phyloP scores from a whole-genome alignment of 192 early-diverging fungal genomes.

The Kappamyces sp. region DNA sequence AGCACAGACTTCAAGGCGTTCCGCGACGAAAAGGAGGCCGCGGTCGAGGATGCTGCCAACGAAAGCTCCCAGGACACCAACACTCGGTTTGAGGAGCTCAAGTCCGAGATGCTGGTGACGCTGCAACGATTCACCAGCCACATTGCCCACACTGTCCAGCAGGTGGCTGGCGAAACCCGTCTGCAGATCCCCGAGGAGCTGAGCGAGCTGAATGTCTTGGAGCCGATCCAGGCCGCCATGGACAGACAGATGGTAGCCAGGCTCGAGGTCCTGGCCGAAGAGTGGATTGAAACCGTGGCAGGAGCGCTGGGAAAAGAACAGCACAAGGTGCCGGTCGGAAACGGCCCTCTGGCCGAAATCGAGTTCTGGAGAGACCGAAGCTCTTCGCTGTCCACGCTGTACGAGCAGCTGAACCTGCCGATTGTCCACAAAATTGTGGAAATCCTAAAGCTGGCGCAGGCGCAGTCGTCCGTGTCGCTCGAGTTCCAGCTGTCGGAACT shows the following conservation, averaged over 20 bases:
- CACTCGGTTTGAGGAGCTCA: constrained; percentile 19
- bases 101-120: constrained; percentile 37
- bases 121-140: constrained; percentile 51
- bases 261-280: constrained; percentile 45
- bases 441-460: constrained; percentile 36
- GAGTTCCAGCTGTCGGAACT: constrained; percentile 53
- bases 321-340: constrained; percentile 45
- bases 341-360: constrained; percentile 58
- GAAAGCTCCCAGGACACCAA: neutral
- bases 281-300: constrained; percentile 51
- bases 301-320: constrained; percentile 40
- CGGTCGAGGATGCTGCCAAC: neutral
- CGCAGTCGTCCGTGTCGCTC: constrained; percentile 38
- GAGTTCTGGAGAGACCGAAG: constrained; percentile 59
- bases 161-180: constrained; percentile 50
- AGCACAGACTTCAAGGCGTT: constrained; percentile 20
- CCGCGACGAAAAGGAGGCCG: constrained; percentile 16
- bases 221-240: neutral
- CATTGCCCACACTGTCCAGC: constrained; percentile 48
- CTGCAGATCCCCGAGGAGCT: constrained; percentile 53
- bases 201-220: constrained; percentile 17
- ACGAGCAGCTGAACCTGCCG: constrained; percentile 54
- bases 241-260: constrained; percentile 22
- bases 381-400: constrained; percentile 46
- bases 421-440: constrained; percentile 51